Evolutionary conservation across 768 basidiomycete species (phyloP).

Genomic region (Leccinum fibrillosum): DNA sequence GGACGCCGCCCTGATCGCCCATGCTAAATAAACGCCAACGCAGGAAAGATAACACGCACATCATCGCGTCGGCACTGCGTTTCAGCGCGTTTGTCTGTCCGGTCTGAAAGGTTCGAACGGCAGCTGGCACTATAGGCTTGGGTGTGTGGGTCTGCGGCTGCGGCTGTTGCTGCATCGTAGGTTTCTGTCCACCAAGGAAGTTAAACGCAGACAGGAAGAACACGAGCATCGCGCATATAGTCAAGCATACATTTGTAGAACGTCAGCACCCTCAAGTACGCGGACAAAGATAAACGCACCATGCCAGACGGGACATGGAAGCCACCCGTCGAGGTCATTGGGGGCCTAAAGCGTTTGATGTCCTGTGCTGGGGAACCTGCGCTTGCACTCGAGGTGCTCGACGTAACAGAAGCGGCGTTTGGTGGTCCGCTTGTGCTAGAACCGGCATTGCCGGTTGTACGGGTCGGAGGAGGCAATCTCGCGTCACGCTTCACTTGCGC

Average conservation of each 20-base stretch:
- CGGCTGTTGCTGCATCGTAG: constrained; percentile 4
- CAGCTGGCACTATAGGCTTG: constrained; percentile 5
- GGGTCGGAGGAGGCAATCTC: background rate
- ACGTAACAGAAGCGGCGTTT: background rate
- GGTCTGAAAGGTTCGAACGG: constrained; percentile 8
- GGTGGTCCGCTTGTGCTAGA: background rate
- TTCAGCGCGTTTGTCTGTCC: constrained; percentile 25
- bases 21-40: background rate
- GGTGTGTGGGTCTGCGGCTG: background rate
- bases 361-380: background rate
- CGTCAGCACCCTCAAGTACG: background rate
- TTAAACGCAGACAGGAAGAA: background rate
- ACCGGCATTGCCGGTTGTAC: background rate
- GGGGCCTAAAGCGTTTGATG: background rate
- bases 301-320: constrained; percentile 48
- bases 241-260: background rate
- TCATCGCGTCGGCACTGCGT: constrained; percentile 34
- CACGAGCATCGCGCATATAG: constrained; percentile 2
- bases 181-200: background rate
- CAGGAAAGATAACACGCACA: constrained; percentile 15
- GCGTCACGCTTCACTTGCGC: background rate
- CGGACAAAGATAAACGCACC: constrained; percentile 29
- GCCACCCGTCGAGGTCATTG: constrained; percentile 39
- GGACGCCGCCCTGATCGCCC: constrained; percentile 15
- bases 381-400: background rate